Conservation (phyloP, 78 protist species). For the Guillardia theta region DNA sequence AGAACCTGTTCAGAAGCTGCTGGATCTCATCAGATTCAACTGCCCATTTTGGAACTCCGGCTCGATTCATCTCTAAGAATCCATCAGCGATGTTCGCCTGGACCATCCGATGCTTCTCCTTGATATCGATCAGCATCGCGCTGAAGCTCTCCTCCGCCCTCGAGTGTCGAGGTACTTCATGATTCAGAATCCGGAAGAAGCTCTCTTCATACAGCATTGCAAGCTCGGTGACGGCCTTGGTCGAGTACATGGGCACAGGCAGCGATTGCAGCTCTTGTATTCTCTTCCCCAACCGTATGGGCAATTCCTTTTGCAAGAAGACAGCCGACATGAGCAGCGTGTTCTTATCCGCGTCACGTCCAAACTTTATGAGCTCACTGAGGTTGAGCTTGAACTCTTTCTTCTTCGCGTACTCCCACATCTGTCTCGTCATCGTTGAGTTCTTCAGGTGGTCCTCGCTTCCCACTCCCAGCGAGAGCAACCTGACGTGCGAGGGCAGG, state of each 20-base stretch:
- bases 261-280: not conserved
- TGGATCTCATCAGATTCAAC: not conserved
- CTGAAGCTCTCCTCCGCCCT: not conserved
- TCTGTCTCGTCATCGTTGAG: not conserved
- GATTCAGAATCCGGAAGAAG: not conserved
- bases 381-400: not conserved
- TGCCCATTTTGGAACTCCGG: not conserved
- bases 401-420: not conserved
- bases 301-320: not conserved
- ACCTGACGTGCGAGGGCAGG: too few relatives aligned
- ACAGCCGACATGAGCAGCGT: not conserved
- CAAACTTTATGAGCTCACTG: not conserved
- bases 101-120: not conserved
- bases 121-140: not conserved
- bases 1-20: not conserved
- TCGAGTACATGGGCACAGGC: not conserved
- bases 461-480: too few relatives aligned
- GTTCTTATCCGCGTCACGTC: not conserved
- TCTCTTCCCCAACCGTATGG: not conserved
- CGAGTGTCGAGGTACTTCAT: not conserved
- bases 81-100: slow-evolving; percentile 23
- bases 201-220: not conserved
- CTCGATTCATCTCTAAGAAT: not conserved
- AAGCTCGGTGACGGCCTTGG: not conserved
- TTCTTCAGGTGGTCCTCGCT: too few relatives aligned